Evolutionary conservation across 352 stramenopile genomes (phyloP).

Genomic region (Nothophytophthora sp.): DNA sequence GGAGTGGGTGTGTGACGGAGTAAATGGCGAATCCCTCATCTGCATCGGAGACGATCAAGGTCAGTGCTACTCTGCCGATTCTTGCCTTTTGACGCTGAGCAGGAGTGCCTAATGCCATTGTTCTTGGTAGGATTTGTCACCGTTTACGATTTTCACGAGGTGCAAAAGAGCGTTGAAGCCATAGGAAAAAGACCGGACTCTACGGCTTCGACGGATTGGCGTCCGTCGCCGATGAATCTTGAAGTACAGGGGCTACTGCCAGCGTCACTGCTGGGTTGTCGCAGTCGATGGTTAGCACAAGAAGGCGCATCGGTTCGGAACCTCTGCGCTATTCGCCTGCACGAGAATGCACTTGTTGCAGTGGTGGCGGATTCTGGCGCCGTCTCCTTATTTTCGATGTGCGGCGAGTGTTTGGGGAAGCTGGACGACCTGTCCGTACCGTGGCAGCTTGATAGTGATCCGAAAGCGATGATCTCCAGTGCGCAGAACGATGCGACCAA

Average conservation of each 20-base stretch:
- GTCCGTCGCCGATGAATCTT: background rate
- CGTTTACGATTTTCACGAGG: conserved; percentile 25
- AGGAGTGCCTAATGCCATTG: too few relatives aligned
- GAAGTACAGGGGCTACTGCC: background rate
- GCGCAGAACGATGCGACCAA: background rate
- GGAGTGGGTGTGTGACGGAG: conserved; percentile 27
- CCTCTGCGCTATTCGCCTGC: conserved; percentile 6
- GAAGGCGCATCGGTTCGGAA: conserved; percentile 20
- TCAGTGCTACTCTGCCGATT: conserved; percentile 2
- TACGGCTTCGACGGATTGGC: background rate
- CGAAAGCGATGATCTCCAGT: background rate
- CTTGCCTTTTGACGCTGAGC: too few relatives aligned
- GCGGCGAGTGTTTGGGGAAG: conserved; percentile 31
- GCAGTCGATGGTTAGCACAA: conserved; percentile 30
- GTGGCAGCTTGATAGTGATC: conserved; percentile 2
- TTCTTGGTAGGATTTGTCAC: conserved; percentile 25
- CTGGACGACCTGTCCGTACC: conserved; percentile 14
- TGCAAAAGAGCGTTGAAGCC: conserved; percentile 4
- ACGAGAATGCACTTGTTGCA: conserved; percentile 7
- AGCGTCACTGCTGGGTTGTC: conserved; percentile 12
- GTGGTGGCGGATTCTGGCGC: conserved; percentile 30
- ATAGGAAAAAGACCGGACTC: background rate
- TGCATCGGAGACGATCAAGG: conserved; percentile 46
- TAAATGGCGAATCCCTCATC: conserved; percentile 24
- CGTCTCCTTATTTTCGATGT: conserved; percentile 36